Evolutionary conservation across 305 asterid genomes (phyloP).

Genomic region (Coffea humblotiana): DNA sequence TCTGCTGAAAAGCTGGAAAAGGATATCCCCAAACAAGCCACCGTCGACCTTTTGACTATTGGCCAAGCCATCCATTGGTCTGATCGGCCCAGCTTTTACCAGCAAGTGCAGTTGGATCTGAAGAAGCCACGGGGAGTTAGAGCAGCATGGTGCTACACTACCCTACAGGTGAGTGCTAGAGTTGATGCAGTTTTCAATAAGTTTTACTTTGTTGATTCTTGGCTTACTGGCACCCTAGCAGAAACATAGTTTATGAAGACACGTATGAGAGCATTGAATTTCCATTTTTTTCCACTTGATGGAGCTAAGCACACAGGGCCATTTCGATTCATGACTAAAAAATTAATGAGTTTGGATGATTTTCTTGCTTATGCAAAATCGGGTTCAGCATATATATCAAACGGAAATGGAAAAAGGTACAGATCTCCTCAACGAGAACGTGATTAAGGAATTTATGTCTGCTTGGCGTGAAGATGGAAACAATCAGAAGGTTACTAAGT

Average conservation of each 20-base stretch:
- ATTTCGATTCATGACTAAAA: conserved; percentile 19
- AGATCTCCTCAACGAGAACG: conserved; percentile 15
- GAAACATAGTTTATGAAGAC: conserved; percentile 29
- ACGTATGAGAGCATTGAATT: conserved; percentile 22
- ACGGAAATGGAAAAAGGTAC: conserved; percentile 17
- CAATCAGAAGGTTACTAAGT: conserved; percentile 10
- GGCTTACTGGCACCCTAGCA: conserved; percentile 42
- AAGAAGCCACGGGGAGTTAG: conserved; percentile 61
- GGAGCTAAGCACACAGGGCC: conserved; percentile 19
- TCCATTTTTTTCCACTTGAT: conserved; percentile 15
- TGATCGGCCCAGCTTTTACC: conserved; percentile 45
- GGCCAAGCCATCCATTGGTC: conserved; percentile 75
- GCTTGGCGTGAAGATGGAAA: conserved; percentile 24
- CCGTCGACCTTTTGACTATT: conserved; percentile 43
- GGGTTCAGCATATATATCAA: conserved; percentile 16
- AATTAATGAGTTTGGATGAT: conserved; percentile 13
- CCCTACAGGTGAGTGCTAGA: conserved; percentile 37
- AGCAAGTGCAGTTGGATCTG: conserved; percentile 39
- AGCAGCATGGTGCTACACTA: conserved; percentile 67
- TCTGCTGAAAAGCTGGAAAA: conserved; percentile 38
- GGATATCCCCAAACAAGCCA: conserved; percentile 38
- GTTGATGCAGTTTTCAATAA: conserved; percentile 38
- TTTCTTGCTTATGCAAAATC: conserved; percentile 7
- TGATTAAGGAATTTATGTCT: conserved; percentile 11
- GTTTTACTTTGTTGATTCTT: conserved; percentile 31